Evolutionary conservation across 2,329 filamentous ascomycete genomes (phyloP).

Genomic region (Ascochyta clinopodiicola): DNA sequence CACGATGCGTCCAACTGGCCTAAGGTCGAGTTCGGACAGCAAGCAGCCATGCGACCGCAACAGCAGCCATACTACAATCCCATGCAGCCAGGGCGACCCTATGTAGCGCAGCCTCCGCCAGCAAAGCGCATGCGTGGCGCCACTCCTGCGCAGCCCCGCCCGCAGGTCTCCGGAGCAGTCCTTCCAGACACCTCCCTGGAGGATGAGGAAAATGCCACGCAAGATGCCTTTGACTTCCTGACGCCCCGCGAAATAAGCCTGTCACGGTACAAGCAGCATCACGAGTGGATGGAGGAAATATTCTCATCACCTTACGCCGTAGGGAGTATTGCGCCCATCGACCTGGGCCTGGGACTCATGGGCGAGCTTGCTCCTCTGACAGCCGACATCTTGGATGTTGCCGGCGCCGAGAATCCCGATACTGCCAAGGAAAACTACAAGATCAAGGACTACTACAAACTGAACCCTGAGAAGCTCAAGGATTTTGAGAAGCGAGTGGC

Average conservation of each 20-base stretch:
- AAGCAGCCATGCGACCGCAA: conserved; percentile 26
- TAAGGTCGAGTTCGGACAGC: conserved; percentile 72
- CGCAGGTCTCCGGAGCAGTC: conserved; percentile 40
- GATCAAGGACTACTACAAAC: conserved; percentile 65
- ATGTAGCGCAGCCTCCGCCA: conserved; percentile 51
- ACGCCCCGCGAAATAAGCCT: conserved; percentile 89
- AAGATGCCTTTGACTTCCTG: conserved; percentile 87
- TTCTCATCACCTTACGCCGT: conserved; percentile 88
- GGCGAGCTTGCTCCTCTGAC: conserved; percentile 84
- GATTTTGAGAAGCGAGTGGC: conserved; percentile 82
- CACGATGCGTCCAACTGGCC: conserved; percentile 91
- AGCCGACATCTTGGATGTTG: conserved; percentile 78
- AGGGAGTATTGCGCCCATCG: conserved; percentile 82
- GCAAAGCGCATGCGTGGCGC: conserved; percentile 54
- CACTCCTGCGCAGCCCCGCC: conserved; percentile 53
- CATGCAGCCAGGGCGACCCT: conserved; percentile 43
- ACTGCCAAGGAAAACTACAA: conserved; percentile 34
- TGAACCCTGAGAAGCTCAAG: conserved; percentile 78
- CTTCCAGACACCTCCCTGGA: conserved; percentile 65
- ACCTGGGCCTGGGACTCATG: conserved; percentile 79
- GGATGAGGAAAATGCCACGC: conserved; percentile 86
- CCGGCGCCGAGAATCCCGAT: conserved; percentile 41
- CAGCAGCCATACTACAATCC: conserved; percentile 45
- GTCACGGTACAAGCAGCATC: conserved; percentile 88
- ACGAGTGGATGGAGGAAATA: conserved; percentile 99